phyloP scores from a whole-genome alignment of 1,139 yeast species.

The Suhomyces bribrorum region DNA sequence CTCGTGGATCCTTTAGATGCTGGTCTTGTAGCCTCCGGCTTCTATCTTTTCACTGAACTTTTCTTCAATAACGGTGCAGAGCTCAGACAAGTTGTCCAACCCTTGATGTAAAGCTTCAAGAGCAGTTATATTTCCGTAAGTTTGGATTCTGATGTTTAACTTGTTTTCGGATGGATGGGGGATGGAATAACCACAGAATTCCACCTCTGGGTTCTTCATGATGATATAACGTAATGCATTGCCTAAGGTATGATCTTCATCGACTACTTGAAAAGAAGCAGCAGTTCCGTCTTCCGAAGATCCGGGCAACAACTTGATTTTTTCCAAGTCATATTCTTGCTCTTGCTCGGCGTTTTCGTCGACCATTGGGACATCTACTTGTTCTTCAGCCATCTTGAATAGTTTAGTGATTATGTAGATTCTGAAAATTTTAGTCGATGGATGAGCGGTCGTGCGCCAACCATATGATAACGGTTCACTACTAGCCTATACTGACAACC shows the following conservation, averaged over 20 bases:
- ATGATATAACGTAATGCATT: conserved; percentile 90
- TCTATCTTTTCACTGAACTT: conserved; percentile 67
- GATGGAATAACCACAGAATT: conserved; percentile 95
- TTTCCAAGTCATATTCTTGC: conserved; percentile 47
- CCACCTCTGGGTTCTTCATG: conserved; percentile 97
- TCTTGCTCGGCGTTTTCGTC: conserved; percentile 20
- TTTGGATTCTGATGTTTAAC: conserved; percentile 88
- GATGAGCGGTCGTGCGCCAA: conserved; percentile 9
- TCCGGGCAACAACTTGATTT: conserved; percentile 73
- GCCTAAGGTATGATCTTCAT: conserved; percentile 95
- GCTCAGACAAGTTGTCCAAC: conserved; percentile 75
- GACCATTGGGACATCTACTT: conserved; percentile 27
- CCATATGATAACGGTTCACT: not conserved
- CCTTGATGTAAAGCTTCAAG: conserved; percentile 93
- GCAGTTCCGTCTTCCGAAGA: conserved; percentile 94
- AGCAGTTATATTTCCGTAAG: conserved; percentile 87
- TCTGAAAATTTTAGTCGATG: conserved; percentile 13
- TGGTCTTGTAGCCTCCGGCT: conserved; percentile 50
- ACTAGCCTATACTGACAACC: too few relatives aligned
- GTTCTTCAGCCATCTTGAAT: conserved; percentile 23
- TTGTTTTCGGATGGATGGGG: conserved; percentile 98
- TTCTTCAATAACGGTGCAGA: conserved; percentile 82
- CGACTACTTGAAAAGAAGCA: conserved; percentile 87
- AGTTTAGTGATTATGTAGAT: conserved; percentile 5
- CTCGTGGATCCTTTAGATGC: conserved; percentile 11